phyloP scores from a whole-genome alignment of 768 basidiomycete species.

The Chalciporus pseudorubinellus region DNA sequence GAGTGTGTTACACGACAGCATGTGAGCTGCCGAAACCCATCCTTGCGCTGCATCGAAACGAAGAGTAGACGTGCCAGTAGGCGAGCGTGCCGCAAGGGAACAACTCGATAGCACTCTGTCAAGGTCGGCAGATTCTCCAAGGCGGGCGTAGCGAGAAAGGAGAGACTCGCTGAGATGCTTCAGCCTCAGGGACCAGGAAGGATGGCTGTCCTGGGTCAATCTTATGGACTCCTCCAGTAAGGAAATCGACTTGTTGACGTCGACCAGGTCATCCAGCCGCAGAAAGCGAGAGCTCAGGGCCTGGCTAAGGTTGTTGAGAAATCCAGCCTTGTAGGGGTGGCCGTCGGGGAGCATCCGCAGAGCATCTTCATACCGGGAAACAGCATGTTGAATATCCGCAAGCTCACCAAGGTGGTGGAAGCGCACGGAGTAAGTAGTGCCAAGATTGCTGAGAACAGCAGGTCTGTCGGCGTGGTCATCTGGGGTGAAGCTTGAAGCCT shows the following conservation, averaged over 20 bases:
- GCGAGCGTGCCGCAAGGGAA: not conserved
- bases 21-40: not conserved
- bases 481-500: not conserved
- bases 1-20: conserved; percentile 2
- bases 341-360: not conserved
- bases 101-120: not conserved
- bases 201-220: conserved; percentile 7
- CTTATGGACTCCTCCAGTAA: not conserved
- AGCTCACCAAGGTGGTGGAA: not conserved
- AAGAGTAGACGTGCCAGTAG: not conserved
- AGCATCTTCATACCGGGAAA: conserved; percentile 4
- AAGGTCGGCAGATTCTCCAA: not conserved
- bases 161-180: not conserved
- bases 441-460: not conserved
- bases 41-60: not conserved
- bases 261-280: not conserved
- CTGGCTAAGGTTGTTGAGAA: not conserved
- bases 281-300: conserved; percentile 1
- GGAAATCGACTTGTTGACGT: conserved; percentile 9
- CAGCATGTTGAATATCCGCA: not conserved
- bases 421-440: not conserved
- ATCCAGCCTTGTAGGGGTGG: not conserved
- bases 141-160: not conserved
- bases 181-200: not conserved
- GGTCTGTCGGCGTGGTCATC: not conserved